phyloP scores from a whole-genome alignment of 2,329 filamentous ascomycete genomes.

The Colletotrichum sp. region DNA sequence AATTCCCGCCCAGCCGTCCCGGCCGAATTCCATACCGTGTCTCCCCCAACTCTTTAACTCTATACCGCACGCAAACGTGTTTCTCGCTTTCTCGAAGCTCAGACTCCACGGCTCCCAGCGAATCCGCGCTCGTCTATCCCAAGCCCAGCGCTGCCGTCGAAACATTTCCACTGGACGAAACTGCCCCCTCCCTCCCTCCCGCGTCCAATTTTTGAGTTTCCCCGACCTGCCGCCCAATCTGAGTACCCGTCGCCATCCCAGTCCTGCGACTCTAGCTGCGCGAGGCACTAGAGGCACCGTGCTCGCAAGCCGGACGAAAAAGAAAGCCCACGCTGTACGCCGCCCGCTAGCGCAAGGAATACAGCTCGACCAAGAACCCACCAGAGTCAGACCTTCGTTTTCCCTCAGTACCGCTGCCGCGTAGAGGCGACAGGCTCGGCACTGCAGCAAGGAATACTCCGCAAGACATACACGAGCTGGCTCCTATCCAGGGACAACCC shows the following conservation, averaged over 20 bases:
- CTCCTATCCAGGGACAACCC: neutral
- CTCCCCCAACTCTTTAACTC: neutral
- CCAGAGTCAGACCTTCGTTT: conserved; percentile 18
- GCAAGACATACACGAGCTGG: conserved; percentile 6
- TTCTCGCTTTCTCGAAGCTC: conserved; percentile 1
- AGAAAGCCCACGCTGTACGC: conserved; percentile 7
- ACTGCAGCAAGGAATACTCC: neutral
- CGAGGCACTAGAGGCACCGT: conserved; percentile 18
- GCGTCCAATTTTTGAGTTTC: conserved; percentile 7
- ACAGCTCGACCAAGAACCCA: conserved; percentile 17
- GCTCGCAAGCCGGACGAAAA: conserved; percentile 12
- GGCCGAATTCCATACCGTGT: neutral
- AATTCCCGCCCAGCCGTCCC: neutral
- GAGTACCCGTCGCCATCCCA: conserved; percentile 13
- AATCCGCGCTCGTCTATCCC: conserved; percentile 10
- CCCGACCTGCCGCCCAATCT: conserved; percentile 13
- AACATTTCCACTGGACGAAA: conserved; percentile 19
- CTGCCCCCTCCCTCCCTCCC: neutral
- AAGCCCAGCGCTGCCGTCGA: conserved; percentile 4
- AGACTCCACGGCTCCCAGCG: conserved; percentile 8
- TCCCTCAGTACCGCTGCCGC: conserved; percentile 10
- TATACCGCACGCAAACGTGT: neutral
- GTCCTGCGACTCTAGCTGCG: conserved; percentile 21
- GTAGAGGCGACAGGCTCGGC: neutral
- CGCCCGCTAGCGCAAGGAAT: conserved; percentile 18